phyloP scores from a whole-genome alignment of 2,329 filamentous ascomycete species.

The Xylariaceae sp. region DNA sequence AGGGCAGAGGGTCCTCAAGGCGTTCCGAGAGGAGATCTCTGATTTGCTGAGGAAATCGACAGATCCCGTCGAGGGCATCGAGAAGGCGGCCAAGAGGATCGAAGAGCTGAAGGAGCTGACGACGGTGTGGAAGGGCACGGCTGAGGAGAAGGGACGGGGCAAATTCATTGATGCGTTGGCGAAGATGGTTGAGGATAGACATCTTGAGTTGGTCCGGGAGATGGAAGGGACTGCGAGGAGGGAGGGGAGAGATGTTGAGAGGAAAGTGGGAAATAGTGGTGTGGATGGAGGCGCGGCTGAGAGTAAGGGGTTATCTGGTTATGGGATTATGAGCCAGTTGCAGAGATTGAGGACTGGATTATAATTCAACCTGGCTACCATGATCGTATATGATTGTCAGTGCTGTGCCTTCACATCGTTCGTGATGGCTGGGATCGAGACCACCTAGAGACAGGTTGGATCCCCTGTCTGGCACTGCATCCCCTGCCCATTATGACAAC shows the following conservation, averaged over 20 bases:
- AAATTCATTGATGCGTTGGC: slow-evolving; percentile 79
- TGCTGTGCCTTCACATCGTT: no score
- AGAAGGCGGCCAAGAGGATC: slow-evolving; percentile 69
- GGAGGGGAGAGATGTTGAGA: slow-evolving; percentile 30
- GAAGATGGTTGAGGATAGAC: slow-evolving; percentile 76
- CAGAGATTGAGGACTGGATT: slow-evolving; percentile 56
- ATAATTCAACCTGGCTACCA: slow-evolving; percentile 24
- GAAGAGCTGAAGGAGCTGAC: slow-evolving; percentile 73
- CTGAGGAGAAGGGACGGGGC: slow-evolving; percentile 80
- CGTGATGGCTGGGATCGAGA: no score
- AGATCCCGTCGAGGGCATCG: slow-evolving; percentile 63
- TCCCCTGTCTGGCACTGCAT: no score
- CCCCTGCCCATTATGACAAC: no score
- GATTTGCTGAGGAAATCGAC: slow-evolving; percentile 56
- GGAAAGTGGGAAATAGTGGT: slow-evolving; percentile 28
- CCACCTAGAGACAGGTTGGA: no score
- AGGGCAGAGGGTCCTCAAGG: slow-evolving; percentile 73
- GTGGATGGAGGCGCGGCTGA: slow-evolving; percentile 31
- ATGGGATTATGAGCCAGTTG: slow-evolving; percentile 59
- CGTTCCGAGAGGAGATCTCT: slow-evolving; percentile 67
- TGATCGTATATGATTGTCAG: no score
- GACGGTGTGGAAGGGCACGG: slow-evolving; percentile 90
- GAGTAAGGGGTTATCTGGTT: slow-evolving; percentile 45
- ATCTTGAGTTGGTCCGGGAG: slow-evolving; percentile 50
- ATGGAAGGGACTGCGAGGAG: slow-evolving; percentile 41